phyloP scores from a whole-genome alignment of 2,329 filamentous ascomycete genomes.

The Neopestalotiopsis sp. region DNA sequence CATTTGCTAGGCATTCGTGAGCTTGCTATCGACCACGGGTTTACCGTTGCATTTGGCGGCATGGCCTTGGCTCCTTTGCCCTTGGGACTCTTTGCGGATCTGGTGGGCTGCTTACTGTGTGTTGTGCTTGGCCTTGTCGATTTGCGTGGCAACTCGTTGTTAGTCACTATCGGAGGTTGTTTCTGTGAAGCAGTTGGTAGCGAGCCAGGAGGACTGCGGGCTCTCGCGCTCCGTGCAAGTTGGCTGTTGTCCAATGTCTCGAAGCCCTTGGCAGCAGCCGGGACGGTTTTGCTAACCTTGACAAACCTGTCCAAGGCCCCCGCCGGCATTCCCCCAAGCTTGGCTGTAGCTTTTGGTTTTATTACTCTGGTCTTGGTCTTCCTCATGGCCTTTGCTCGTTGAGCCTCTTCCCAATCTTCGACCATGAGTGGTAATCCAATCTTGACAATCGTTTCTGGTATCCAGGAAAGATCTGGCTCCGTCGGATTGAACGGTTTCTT shows the following conservation, averaged over 20 bases:
- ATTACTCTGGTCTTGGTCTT: slow-evolving; percentile 31
- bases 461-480: slow-evolving; percentile 70
- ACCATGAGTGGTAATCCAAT: slow-evolving; percentile 70
- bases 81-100: slow-evolving; percentile 27
- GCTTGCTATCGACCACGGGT: slow-evolving; percentile 47
- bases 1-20: slow-evolving; percentile 41
- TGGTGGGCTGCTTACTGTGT: slow-evolving; percentile 36
- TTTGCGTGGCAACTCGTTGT: slow-evolving; percentile 15
- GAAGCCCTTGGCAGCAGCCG: slow-evolving; percentile 15
- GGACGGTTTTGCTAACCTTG: slow-evolving; percentile 43
- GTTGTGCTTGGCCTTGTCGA: slow-evolving; percentile 25
- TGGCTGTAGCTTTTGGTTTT: slow-evolving; percentile 28
- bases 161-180: slow-evolving; percentile 17
- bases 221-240: slow-evolving; percentile 4
- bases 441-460: slow-evolving; percentile 68
- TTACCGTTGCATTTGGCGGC: slow-evolving; percentile 32
- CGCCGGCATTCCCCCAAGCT: slow-evolving; percentile 27
- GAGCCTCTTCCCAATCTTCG: slow-evolving; percentile 64
- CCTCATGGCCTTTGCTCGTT: slow-evolving; percentile 37
- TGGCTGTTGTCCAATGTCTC: slow-evolving; percentile 7
- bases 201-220: slow-evolving; percentile 16
- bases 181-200: slow-evolving; percentile 23
- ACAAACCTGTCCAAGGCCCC: slow-evolving; percentile 49
- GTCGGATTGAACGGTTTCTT: slow-evolving; percentile 67
- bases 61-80: slow-evolving; percentile 31